These are phyloP conservation scores for Trapa bicornis DNA, from an alignment of 345 rosid genomes.

Conservation along the genomic window DNA sequence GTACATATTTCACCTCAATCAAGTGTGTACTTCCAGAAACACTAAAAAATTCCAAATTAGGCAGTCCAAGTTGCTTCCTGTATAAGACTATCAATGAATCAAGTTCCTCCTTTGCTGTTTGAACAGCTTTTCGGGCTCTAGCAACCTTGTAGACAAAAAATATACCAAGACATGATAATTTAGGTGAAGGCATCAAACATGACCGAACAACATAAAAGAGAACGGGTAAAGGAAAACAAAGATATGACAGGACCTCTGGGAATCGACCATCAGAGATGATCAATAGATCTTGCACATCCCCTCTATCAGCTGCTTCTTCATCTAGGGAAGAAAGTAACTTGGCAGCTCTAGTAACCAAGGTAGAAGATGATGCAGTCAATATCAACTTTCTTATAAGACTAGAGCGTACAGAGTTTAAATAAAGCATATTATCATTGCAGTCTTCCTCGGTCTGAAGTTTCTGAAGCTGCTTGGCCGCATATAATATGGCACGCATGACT, in stretches of 20 bases:
- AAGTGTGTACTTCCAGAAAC: conserved; percentile 60
- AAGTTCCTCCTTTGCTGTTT: conserved; percentile 41
- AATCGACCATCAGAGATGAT: conserved; percentile 44
- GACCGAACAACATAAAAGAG: background rate
- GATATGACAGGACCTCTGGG: conserved; percentile 48
- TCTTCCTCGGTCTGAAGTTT: conserved; percentile 39
- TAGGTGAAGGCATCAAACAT: background rate
- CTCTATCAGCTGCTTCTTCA: conserved; percentile 69
- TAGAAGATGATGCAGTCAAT: conserved; percentile 54
- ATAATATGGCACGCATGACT: conserved; percentile 69
- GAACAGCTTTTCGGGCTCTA: conserved; percentile 53
- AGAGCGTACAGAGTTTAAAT: conserved; percentile 26
- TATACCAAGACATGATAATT: background rate
- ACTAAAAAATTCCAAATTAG: conserved; percentile 38
- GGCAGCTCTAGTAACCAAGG: conserved; percentile 48
- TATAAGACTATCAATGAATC: conserved; percentile 36
- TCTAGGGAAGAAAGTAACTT: conserved; percentile 55
- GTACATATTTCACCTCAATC: conserved; percentile 37
- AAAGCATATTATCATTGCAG: conserved; percentile 14
- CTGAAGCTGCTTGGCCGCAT: conserved; percentile 67
- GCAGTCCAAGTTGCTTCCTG: conserved; percentile 37
- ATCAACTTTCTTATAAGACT: conserved; percentile 51
- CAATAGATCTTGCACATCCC: conserved; percentile 52
- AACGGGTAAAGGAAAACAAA: conserved; percentile 7
- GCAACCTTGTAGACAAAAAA: conserved; percentile 37